Conservation (phyloP, 1,284 basidiomycete genomes). For the Fomitopsis schrenkii region DNA sequence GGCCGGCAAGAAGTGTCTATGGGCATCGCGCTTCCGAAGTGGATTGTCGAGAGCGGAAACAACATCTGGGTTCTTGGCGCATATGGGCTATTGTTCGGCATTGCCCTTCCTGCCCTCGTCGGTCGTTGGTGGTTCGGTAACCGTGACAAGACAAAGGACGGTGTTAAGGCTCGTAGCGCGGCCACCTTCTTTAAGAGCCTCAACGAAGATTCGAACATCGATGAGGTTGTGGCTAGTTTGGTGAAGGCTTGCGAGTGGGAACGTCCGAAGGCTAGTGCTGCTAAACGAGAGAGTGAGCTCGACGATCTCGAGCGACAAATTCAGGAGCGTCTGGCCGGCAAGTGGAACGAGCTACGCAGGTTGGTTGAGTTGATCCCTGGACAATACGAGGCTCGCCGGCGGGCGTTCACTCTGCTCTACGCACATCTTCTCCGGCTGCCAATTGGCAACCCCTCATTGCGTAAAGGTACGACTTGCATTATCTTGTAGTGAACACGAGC, state of each 20-base stretch:
- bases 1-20: constrained; percentile 93
- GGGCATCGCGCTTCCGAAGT: constrained; percentile 94
- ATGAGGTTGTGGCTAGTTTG: constrained; percentile 74
- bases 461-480: constrained; percentile 48
- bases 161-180: constrained; percentile 81
- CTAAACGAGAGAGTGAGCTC: constrained; percentile 38
- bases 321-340: constrained; percentile 41
- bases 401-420: constrained; percentile 76
- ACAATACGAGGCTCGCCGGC: constrained; percentile 31
- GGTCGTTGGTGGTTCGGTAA: constrained; percentile 98
- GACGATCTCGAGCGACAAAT: constrained; percentile 58
- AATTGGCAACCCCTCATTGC: constrained; percentile 50
- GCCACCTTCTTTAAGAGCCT: constrained; percentile 88
- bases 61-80: constrained; percentile 86
- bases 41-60: constrained; percentile 93
- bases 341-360: constrained; percentile 47
- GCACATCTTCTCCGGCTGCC: constrained; percentile 83
- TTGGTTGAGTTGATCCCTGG: constrained; percentile 35
- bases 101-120: constrained; percentile 83
- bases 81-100: constrained; percentile 88
- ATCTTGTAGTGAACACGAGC: not conserved
- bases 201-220: constrained; percentile 75
- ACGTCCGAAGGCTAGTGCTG: constrained; percentile 16
- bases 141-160: constrained; percentile 89
- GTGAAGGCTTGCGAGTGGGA: constrained; percentile 73